phyloP scores from a whole-genome alignment of 345 rosid species.

The Durio zibethinus region DNA sequence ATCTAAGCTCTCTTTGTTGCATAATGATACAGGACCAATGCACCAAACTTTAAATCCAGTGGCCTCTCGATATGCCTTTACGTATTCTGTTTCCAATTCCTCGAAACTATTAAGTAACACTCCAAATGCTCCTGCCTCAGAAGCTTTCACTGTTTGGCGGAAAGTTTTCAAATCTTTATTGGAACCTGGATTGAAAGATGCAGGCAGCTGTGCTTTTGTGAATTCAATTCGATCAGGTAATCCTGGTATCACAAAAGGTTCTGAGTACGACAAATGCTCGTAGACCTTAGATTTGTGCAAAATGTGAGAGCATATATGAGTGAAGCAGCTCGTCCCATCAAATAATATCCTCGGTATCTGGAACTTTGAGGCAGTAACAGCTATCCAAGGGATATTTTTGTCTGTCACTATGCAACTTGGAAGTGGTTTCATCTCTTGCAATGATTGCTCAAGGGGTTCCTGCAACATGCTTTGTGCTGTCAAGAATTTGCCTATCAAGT shows the following conservation, averaged over 20 bases:
- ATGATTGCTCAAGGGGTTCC: slow-evolving; percentile 24
- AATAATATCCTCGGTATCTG: slow-evolving; percentile 37
- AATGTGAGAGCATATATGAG: slow-evolving; percentile 21
- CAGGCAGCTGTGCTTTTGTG: slow-evolving; percentile 34
- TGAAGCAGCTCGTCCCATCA: slow-evolving; percentile 41
- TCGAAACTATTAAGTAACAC: slow-evolving; percentile 36
- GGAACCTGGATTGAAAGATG: slow-evolving; percentile 19
- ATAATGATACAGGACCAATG: slow-evolving; percentile 43
- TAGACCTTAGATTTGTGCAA: slow-evolving; percentile 25
- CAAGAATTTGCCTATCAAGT: slow-evolving; percentile 25
- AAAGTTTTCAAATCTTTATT: background rate
- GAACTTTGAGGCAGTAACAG: slow-evolving; percentile 21
- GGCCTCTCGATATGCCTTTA: slow-evolving; percentile 13
- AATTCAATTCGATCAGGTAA: slow-evolving; percentile 29
- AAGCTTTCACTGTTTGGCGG: background rate
- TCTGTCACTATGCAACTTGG: slow-evolving; percentile 41
- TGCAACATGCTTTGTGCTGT: slow-evolving; percentile 24
- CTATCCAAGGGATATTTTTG: slow-evolving; percentile 36
- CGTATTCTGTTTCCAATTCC: slow-evolving; percentile 30
- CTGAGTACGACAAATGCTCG: slow-evolving; percentile 21
- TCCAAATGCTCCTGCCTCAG: slow-evolving; percentile 29
- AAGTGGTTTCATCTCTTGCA: slow-evolving; percentile 23
- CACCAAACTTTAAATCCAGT: slow-evolving; percentile 37
- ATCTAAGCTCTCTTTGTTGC: slow-evolving; percentile 24
- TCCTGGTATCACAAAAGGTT: slow-evolving; percentile 37